These are phyloP conservation scores for Turnera subulata DNA, from an alignment of 345 rosid species.

Conservation along the genomic window DNA sequence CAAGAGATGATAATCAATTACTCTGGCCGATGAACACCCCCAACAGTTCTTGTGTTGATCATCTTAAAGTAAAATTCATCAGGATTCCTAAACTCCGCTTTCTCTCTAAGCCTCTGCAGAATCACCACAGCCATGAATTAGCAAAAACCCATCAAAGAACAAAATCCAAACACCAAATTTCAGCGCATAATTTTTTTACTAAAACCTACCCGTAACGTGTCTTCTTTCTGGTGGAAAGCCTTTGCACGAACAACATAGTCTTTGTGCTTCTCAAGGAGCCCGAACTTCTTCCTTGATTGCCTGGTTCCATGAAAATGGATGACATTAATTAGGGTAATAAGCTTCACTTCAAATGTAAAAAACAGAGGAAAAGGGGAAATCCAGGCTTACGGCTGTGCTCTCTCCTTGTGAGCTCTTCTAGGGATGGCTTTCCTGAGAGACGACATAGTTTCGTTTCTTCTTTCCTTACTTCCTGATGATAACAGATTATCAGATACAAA, in stretches of 20 bases:
- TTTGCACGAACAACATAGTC: conserved; percentile 78
- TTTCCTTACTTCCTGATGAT: conserved; percentile 40
- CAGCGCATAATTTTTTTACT: neutral
- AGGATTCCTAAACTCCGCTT: conserved; percentile 78
- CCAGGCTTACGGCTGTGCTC: conserved; percentile 74
- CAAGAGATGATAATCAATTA: conserved; percentile 19
- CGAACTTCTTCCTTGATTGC: conserved; percentile 63
- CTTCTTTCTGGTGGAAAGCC: conserved; percentile 68
- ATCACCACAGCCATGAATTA: neutral
- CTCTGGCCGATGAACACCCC: conserved; percentile 67
- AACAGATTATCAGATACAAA: too few relatives aligned
- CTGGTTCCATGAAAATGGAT: conserved; percentile 21
- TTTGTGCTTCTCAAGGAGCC: conserved; percentile 88
- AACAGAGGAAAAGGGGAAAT: neutral
- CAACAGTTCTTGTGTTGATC: conserved; percentile 54
- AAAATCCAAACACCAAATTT: neutral
- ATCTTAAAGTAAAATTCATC: conserved; percentile 85
- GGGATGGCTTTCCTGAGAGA: conserved; percentile 68
- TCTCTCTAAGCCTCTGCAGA: conserved; percentile 66
- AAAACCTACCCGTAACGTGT: conserved; percentile 38
- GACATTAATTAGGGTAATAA: too few relatives aligned
- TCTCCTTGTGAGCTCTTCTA: conserved; percentile 73
- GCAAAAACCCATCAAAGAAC: neutral
- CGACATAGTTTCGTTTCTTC: conserved; percentile 40
- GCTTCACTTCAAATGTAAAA: neutral